These are phyloP conservation scores for Botrytis sinoallii DNA, from an alignment of 2,329 filamentous ascomycete genomes.

Conservation along the genomic window DNA sequence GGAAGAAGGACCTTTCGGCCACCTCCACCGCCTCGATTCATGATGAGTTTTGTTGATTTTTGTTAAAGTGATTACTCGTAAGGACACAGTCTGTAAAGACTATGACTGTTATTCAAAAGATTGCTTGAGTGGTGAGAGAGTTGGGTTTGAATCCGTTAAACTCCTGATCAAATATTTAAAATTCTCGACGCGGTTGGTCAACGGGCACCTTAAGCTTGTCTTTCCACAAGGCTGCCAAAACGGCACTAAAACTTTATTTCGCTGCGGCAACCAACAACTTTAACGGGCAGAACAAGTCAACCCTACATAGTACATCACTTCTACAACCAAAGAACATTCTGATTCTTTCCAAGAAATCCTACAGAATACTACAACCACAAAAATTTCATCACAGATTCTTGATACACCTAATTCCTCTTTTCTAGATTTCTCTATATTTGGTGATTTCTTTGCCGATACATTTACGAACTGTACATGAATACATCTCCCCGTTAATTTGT, in stretches of 20 bases:
- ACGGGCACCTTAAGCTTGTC: background rate
- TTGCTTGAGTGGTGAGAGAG: conserved; percentile 1
- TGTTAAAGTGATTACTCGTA: background rate
- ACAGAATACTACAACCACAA: background rate
- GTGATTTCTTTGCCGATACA: background rate
- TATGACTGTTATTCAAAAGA: background rate
- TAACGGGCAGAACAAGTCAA: background rate
- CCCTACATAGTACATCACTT: background rate
- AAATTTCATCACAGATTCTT: background rate
- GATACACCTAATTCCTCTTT: background rate
- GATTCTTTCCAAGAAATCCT: conserved; percentile 13
- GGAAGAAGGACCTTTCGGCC: conserved; percentile 68
- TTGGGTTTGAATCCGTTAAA: conserved; percentile 14
- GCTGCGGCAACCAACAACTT: conserved; percentile 15
- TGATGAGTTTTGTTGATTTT: conserved; percentile 23
- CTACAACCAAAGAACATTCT: conserved; percentile 15
- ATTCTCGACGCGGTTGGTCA: conserved; percentile 9
- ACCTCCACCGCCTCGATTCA: conserved; percentile 40
- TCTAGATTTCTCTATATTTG: background rate
- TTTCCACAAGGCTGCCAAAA: conserved; percentile 17
- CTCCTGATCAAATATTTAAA: conserved; percentile 9
- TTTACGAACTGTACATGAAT: conserved; percentile 21
- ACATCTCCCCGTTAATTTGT: conserved; percentile 16
- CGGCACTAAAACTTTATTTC: conserved; percentile 21
- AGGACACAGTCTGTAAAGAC: background rate